phyloP scores from a whole-genome alignment of 345 rosid species.

The Citrus sinensis region DNA sequence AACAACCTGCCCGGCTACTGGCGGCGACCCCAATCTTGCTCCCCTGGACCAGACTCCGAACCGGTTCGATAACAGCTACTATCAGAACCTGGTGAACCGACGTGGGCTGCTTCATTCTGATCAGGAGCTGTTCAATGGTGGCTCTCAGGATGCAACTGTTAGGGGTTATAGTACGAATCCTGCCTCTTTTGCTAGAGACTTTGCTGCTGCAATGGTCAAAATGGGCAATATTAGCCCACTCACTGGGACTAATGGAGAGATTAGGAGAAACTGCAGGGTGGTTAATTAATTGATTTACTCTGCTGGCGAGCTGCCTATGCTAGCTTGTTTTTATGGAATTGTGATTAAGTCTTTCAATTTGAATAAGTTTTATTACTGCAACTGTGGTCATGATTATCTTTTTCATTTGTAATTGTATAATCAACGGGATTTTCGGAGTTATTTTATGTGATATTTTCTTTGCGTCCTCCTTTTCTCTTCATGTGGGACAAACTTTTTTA shows the following conservation, averaged over 20 bases:
- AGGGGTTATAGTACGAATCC: conserved; percentile 24
- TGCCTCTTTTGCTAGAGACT: conserved; percentile 23
- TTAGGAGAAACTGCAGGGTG: conserved; percentile 36
- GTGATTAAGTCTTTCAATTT: too few species aligned
- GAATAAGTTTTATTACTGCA: too few species aligned
- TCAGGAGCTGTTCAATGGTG: conserved; percentile 38
- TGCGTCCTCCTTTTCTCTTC: background rate
- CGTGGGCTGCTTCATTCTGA: conserved; percentile 50
- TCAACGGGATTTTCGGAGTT: too few species aligned
- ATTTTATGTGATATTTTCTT: background rate
- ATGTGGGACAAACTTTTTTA: background rate
- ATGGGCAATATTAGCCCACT: conserved; percentile 47
- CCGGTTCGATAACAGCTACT: conserved; percentile 34
- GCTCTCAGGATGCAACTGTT: conserved; percentile 31
- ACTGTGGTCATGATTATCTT: background rate
- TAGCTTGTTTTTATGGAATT: too few species aligned
- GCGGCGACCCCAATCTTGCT: conserved; percentile 29
- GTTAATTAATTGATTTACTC: conserved; percentile 14
- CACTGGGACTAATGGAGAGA: conserved; percentile 35
- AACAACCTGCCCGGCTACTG: conserved; percentile 27
- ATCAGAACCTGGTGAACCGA: conserved; percentile 17
- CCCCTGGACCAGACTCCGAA: conserved; percentile 31
- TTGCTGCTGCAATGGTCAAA: conserved; percentile 43
- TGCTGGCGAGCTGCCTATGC: background rate
- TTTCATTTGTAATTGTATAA: too few species aligned